Percentiles rank a stretch among this genome's conserved stretches.
phyloP scores from a whole-genome alignment of 306 rosid genomes.

The Sicyos edulis region DNA sequence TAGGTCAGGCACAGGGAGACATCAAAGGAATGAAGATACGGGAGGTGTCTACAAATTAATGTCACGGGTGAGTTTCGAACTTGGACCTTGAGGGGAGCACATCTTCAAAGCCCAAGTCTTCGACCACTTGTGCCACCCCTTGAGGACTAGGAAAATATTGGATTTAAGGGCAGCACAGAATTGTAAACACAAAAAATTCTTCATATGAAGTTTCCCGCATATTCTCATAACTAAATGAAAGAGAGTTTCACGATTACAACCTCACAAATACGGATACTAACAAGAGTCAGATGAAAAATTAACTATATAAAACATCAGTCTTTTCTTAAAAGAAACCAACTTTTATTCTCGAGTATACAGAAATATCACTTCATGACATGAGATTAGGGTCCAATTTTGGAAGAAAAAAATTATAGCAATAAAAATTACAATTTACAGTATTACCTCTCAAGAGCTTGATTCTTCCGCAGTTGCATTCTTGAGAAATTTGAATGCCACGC shows the following conservation, averaged over 20 bases:
- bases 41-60: no score
- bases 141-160: not conserved
- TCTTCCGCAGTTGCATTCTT: slow-evolving; percentile 95
- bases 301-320: not conserved
- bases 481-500: slow-evolving; percentile 99
- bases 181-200: not conserved
- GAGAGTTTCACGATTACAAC: not conserved
- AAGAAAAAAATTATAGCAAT: slow-evolving; percentile 2
- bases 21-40: no score
- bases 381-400: not conserved
- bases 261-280: not conserved
- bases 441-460: slow-evolving; percentile 86
- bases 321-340: no score
- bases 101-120: no score
- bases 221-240: not conserved
- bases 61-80: no score
- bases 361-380: no score
- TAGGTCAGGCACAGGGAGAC: no score
- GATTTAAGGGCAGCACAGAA: no score
- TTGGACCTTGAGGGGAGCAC: no score
- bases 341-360: not conserved
- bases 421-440: slow-evolving; percentile 10
- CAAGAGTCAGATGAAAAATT: not conserved
- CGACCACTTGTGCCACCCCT: no score
- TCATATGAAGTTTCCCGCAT: not conserved